These are phyloP conservation scores for Aspergillus sp. DNA, from an alignment of 2,329 filamentous ascomycete species.

Conservation along the genomic window DNA sequence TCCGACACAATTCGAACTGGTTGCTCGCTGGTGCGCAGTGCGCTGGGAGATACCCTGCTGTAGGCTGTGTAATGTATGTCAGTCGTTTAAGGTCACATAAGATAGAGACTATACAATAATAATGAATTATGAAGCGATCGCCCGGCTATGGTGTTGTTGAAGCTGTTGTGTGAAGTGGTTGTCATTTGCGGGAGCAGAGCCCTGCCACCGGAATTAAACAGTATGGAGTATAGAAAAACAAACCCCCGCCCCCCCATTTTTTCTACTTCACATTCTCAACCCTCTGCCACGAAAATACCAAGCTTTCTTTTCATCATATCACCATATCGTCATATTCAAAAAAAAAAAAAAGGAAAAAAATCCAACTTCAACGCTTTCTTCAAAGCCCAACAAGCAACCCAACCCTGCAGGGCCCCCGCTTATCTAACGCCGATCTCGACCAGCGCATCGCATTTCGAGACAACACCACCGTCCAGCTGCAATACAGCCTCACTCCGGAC, in stretches of 20 bases:
- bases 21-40: slow-evolving; percentile 87
- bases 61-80: slow-evolving; percentile 37
- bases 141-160: neutral
- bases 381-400: neutral
- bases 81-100: neutral
- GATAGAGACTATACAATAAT: slow-evolving; percentile 5
- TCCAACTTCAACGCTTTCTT: neutral
- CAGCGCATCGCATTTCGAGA: neutral
- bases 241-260: slow-evolving; percentile 9
- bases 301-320: neutral
- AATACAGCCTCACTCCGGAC: slow-evolving; percentile 2
- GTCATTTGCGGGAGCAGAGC: neutral
- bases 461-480: neutral
- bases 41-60: slow-evolving; percentile 85
- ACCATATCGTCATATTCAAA: neutral
- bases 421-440: slow-evolving; percentile 9
- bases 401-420: neutral
- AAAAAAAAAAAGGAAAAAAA: neutral
- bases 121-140: slow-evolving; percentile 9
- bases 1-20: slow-evolving; percentile 86
- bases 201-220: slow-evolving; percentile 9
- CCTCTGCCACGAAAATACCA: neutral
- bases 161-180: neutral
- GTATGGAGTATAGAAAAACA: slow-evolving; percentile 2
- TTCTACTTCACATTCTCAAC: neutral